Evolutionary conservation across 208 protist genomes (phyloP).

Genomic region (Trypanosoma grayi): DNA sequence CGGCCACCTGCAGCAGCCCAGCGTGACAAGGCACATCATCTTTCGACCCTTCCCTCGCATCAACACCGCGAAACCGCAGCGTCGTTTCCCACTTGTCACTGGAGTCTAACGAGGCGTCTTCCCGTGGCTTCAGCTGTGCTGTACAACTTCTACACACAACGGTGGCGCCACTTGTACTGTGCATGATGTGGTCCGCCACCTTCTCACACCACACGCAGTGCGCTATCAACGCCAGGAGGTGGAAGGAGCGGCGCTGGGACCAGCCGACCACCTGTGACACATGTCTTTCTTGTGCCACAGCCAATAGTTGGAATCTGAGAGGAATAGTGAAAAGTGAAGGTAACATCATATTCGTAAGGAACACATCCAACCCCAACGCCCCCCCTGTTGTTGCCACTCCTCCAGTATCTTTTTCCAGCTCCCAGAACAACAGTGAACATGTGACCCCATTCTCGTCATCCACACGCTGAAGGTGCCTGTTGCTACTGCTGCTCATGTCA

Average conservation of each 20-base stretch:
- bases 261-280: slow-evolving; percentile 16
- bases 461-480: too few species aligned
- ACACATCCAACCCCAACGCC: too few species aligned
- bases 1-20: slow-evolving; percentile 4
- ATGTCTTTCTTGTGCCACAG: not conserved
- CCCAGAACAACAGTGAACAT: slow-evolving; percentile 2
- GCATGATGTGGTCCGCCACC: slow-evolving; percentile 16
- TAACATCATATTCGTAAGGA: slow-evolving; percentile 24
- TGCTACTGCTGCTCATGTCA: not conserved
- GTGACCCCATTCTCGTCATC: not conserved
- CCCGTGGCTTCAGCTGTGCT: slow-evolving; percentile 13
- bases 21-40: too few species aligned
- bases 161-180: not conserved
- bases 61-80: slow-evolving; percentile 8
- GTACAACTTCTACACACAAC: not conserved
- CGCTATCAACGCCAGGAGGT: slow-evolving; percentile 29
- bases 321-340: slow-evolving; percentile 18
- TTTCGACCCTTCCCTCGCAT: not conserved
- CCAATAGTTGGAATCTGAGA: not conserved
- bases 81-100: slow-evolving; percentile 31
- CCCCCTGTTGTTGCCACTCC: too few species aligned
- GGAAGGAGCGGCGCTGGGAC: slow-evolving; percentile 34
- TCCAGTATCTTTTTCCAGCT: not conserved
- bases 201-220: slow-evolving; percentile 40
- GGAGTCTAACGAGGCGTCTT: slow-evolving; percentile 13